These are phyloP conservation scores for Escovopsis sp. DNA, from an alignment of 2,329 filamentous ascomycete genomes.

Conservation along the genomic window DNA sequence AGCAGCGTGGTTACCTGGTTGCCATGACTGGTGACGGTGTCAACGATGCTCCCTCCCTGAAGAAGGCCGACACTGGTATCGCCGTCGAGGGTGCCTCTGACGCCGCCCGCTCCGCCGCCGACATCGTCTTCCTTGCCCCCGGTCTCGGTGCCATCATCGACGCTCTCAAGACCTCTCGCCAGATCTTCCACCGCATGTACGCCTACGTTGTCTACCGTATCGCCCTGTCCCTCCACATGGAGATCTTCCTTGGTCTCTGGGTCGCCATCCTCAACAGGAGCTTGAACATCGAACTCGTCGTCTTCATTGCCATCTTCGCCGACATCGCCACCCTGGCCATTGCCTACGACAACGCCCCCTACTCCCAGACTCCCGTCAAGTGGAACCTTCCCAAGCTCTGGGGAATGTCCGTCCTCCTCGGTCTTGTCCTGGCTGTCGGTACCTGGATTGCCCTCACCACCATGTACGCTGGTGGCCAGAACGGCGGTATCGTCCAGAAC, in stretches of 20 bases:
- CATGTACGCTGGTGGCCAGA: slow-evolving; percentile 53
- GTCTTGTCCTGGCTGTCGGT: slow-evolving; percentile 64
- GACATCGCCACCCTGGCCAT: slow-evolving; percentile 87
- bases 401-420: slow-evolving; percentile 80
- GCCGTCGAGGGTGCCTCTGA: slow-evolving; percentile 86
- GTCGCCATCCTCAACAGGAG: slow-evolving; percentile 76
- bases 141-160: slow-evolving; percentile 88
- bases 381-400: slow-evolving; percentile 92
- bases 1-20: slow-evolving; percentile 85
- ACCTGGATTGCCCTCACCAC: slow-evolving; percentile 85
- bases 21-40: slow-evolving; percentile 96
- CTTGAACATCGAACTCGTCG: slow-evolving; percentile 73
- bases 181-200: slow-evolving; percentile 96
- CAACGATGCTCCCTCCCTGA: slow-evolving; percentile 83
- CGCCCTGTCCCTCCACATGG: slow-evolving; percentile 76
- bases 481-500: slow-evolving; percentile 82
- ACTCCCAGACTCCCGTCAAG: slow-evolving; percentile 74
- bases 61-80: slow-evolving; percentile 94
- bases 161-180: slow-evolving; percentile 80
- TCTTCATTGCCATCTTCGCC: slow-evolving; percentile 91
- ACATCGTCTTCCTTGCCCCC: slow-evolving; percentile 86
- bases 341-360: slow-evolving; percentile 85
- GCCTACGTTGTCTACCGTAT: slow-evolving; percentile 94
- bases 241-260: slow-evolving; percentile 85
- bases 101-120: slow-evolving; percentile 77